Percentiles rank a stretch among this genome's conserved stretches.
phyloP scores from a whole-genome alignment of 306 rosid genomes.

The barrel medic (Medicago truncatula) region MtrunA17r5.0-ANR NC_053043.1:19172001-19172500 shows the following conservation, averaged over 20 bases:
- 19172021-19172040: background rate
- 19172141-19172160: background rate
- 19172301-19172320: background rate
- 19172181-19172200: conserved; percentile 1
- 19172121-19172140: background rate
- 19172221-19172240: conserved; percentile 5
- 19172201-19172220: conserved; percentile 14
- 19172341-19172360: no score
- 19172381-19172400: no score
- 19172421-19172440: no score
- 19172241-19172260: background rate
- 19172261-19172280: background rate
- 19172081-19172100: background rate
- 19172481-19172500: no score
- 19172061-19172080: background rate
- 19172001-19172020: background rate
- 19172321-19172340: no score
- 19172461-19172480: fast-evolving
- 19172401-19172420: no score
- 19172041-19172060: background rate
- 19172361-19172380: no score
- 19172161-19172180: conserved; percentile 6
- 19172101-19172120: conserved; percentile 1
- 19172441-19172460: no score
- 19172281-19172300: background rate